A percentile compares a stretch with the other conserved stretches of the same genome.
Conservation (phyloP, 768 basidiomycete genomes). For the Macrolepiota dolichaula region DNA sequence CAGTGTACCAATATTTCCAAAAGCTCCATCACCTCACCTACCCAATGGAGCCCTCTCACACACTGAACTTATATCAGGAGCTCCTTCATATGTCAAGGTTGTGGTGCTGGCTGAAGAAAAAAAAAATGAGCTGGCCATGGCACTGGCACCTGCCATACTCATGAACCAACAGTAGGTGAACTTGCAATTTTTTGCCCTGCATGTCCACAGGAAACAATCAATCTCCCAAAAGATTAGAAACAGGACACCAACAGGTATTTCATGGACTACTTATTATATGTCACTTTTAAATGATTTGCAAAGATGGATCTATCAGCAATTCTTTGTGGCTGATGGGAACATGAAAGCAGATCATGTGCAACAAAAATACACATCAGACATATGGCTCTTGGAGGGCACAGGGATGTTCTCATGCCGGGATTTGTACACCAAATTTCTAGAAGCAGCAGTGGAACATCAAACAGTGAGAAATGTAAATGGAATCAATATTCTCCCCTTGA, state of each 20-base stretch:
- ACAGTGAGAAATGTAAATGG: too few relatives aligned
- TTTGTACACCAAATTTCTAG: background rate
- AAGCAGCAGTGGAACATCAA: too few relatives aligned
- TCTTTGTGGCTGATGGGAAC: background rate
- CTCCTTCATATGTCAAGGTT: background rate
- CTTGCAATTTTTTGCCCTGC: too few relatives aligned
- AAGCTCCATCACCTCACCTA: background rate
- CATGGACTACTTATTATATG: too few relatives aligned
- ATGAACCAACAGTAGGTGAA: too few relatives aligned
- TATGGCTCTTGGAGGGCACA: background rate
- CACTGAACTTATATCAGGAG: too few relatives aligned
- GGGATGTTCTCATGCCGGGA: background rate
- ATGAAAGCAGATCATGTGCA: background rate
- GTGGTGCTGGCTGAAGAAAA: background rate
- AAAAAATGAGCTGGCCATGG: background rate
- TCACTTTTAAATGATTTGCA: background rate
- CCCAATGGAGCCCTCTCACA: too few relatives aligned
- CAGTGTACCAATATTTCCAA: too few relatives aligned
- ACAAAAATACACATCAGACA: background rate
- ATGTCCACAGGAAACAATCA: too few relatives aligned
- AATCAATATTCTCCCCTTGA: background rate
- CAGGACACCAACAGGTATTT: too few relatives aligned
- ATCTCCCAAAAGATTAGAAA: too few relatives aligned
- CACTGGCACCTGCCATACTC: background rate
- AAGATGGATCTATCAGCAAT: background rate